phyloP scores from a whole-genome alignment of 345 rosid genomes.

The Turnera subulata region DNA sequence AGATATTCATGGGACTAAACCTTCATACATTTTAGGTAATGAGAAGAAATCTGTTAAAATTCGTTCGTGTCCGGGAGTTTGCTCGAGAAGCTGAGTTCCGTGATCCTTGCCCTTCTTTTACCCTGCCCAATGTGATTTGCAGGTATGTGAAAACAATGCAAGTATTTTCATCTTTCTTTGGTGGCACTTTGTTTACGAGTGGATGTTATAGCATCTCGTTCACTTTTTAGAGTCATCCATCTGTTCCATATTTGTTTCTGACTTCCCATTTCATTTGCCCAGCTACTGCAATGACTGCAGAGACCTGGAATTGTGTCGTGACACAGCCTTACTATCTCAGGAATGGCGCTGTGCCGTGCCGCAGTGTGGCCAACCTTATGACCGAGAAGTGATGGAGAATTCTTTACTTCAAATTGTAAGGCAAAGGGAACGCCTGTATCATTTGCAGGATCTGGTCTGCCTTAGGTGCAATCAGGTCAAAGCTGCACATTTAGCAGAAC shows the following conservation, averaged over 20 bases:
- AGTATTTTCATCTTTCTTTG: no score
- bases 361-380: slow-evolving; percentile 83
- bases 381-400: slow-evolving; percentile 72
- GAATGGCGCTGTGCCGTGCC: slow-evolving; percentile 78
- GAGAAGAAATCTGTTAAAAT: slow-evolving; percentile 77
- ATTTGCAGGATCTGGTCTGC: slow-evolving; percentile 84
- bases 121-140: slow-evolving; percentile 82
- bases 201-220: no score
- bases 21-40: slow-evolving; percentile 45
- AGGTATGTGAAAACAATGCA: slow-evolving; percentile 37
- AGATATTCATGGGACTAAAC: no score
- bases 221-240: no score
- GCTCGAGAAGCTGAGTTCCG: slow-evolving; percentile 82
- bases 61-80: slow-evolving; percentile 63
- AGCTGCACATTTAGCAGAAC: slow-evolving; percentile 78
- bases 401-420: slow-evolving; percentile 78
- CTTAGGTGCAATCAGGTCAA: slow-evolving; percentile 83
- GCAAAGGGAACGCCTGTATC: slow-evolving; percentile 76
- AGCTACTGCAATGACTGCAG: slow-evolving; percentile 92
- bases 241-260: slow-evolving; percentile 10
- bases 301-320: slow-evolving; percentile 85
- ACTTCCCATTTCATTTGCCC: slow-evolving; percentile 23
- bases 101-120: slow-evolving; percentile 61
- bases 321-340: slow-evolving; percentile 52
- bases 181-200: no score